phyloP scores from a whole-genome alignment of 441 rosid genomes.

The Macaranga tanarius region DNA sequence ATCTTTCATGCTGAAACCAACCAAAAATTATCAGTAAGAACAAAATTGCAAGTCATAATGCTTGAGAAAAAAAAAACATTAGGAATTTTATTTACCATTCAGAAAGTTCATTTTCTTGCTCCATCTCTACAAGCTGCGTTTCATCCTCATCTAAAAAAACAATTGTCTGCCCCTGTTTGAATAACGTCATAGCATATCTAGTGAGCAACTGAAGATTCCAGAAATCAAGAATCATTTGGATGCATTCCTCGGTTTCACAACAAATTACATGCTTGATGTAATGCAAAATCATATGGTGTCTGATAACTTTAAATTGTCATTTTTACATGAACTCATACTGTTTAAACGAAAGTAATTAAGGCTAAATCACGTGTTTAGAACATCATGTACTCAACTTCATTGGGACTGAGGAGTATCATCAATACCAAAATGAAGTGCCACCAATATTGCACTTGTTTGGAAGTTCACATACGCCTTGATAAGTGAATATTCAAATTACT shows the following conservation, averaged over 20 bases:
- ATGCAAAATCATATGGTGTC: no score
- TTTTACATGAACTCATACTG: no score
- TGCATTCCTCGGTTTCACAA: no score
- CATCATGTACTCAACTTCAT: neutral
- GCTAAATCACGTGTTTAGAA: neutral
- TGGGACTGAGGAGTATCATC: neutral
- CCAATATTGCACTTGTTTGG: neutral
- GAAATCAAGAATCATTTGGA: no score
- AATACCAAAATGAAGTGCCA: neutral
- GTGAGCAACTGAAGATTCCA: slow-evolving; percentile 14
- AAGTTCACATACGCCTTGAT: neutral
- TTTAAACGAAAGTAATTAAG: no score
- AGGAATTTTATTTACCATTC: slow-evolving; percentile 46
- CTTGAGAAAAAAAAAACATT: slow-evolving; percentile 10
- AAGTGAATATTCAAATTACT: neutral
- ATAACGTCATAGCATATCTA: slow-evolving; percentile 16
- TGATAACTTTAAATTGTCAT: no score
- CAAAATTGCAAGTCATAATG: slow-evolving; percentile 18
- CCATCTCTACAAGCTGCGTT: slow-evolving; percentile 36
- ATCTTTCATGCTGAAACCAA: slow-evolving; percentile 54
- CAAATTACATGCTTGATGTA: no score
- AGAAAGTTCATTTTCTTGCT: slow-evolving; percentile 40
- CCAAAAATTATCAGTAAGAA: slow-evolving; percentile 26
- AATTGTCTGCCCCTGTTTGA: slow-evolving; percentile 43
- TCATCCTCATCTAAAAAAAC: slow-evolving; percentile 82